Evolutionary conservation across 2,329 filamentous ascomycete species (phyloP).

Genomic region (Bipolaris zeicola): DNA sequence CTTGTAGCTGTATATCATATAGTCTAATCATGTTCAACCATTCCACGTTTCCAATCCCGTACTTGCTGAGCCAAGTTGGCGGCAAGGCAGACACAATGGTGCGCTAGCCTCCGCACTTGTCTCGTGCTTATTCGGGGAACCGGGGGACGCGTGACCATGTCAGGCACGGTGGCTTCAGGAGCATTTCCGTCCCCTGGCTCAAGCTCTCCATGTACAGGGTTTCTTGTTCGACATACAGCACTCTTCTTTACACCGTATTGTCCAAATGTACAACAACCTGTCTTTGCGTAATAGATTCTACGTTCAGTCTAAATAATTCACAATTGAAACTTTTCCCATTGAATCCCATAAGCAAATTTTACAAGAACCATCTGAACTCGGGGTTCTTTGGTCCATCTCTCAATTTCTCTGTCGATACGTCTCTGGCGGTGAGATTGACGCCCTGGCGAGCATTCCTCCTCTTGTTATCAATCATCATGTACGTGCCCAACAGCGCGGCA

Average conservation of each 20-base stretch:
- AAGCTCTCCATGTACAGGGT: background rate
- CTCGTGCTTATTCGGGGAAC: slow-evolving; percentile 13
- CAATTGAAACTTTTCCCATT: too few species aligned
- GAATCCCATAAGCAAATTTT: background rate
- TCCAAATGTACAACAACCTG: background rate
- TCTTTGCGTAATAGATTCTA: background rate
- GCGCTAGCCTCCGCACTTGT: slow-evolving; percentile 3
- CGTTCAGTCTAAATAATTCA: background rate
- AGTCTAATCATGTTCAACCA: background rate
- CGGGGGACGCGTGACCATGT: slow-evolving; percentile 12
- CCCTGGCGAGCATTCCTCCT: slow-evolving; percentile 64
- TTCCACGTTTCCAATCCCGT: too few species aligned
- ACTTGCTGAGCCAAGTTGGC: background rate
- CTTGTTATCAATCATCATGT: slow-evolving; percentile 69
- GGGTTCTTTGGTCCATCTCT: slow-evolving; percentile 51
- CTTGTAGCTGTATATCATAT: background rate
- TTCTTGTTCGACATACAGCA: background rate
- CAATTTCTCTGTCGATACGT: slow-evolving; percentile 54
- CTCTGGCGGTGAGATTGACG: slow-evolving; percentile 58
- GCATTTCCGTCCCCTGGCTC: slow-evolving; percentile 1
- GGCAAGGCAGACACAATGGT: background rate
- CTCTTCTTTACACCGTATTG: background rate
- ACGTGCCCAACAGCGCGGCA: slow-evolving; percentile 62
- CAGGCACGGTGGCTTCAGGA: slow-evolving; percentile 2
- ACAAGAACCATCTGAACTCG: slow-evolving; percentile 55